phyloP scores from a whole-genome alignment of 176 grass and related monocot species.

The Saccharum officinarum region DNA sequence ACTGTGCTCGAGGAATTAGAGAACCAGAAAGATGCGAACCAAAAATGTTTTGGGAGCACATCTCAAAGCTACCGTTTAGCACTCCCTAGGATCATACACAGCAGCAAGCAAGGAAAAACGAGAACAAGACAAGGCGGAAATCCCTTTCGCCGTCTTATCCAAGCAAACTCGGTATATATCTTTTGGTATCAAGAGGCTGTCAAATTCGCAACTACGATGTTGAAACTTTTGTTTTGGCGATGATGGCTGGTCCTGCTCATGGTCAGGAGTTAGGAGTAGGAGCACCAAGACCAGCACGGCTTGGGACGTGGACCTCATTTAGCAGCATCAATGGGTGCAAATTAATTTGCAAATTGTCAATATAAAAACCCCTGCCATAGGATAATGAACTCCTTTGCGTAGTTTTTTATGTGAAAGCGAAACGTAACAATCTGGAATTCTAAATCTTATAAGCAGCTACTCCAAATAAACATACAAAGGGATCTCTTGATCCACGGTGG shows the following conservation, averaged over 20 bases:
- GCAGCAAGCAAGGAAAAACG: conserved; percentile 28
- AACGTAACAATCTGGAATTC: conserved; percentile 42
- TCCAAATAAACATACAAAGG: conserved; percentile 1
- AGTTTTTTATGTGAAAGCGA: conserved; percentile 48
- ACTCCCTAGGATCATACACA: conserved; percentile 23
- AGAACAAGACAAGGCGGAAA: conserved; percentile 35
- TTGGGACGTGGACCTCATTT: conserved; percentile 47
- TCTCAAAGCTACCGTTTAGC: conserved; percentile 25
- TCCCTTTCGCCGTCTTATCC: conserved; percentile 45
- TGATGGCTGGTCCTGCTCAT: conserved; percentile 40
- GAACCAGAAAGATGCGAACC: conserved; percentile 42
- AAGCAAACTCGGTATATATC: conserved; percentile 32
- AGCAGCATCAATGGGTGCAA: conserved; percentile 34
- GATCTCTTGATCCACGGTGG: background rate
- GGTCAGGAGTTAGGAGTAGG: conserved; percentile 40
- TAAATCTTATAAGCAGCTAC: conserved; percentile 23
- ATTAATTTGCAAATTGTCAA: conserved; percentile 45
- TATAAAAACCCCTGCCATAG: background rate
- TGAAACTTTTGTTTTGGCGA: conserved; percentile 36
- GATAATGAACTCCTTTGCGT: conserved; percentile 38
- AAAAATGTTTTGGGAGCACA: conserved; percentile 38
- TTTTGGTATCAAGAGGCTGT: conserved; percentile 35
- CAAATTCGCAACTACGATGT: conserved; percentile 14
- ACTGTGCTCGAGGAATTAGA: conserved; percentile 36
- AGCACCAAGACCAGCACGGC: conserved; percentile 24